Base-by-base conservation (phyloP, 2,329 filamentous ascomycete species). In the Hypoxylon sp. region DNA sequence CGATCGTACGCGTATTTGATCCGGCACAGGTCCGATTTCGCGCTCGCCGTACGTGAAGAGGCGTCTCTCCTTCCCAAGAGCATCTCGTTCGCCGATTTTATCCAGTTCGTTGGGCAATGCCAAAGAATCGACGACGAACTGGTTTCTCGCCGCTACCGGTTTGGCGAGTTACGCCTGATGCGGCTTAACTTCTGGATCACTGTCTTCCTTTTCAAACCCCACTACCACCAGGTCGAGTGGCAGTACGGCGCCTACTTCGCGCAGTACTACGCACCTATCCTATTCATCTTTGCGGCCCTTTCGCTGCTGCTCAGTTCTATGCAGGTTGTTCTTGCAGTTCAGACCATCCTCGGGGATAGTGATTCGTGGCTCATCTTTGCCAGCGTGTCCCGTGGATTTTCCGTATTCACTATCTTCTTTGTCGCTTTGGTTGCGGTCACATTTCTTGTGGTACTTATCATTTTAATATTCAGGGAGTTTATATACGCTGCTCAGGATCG, bases 1-100 rank as follows among this genome's bases (percentile, higher is more conserved):
- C 52, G 59, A 3, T 47, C 61, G 4, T 65, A 65, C 38, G 8
- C 23, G 2, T 41, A 46, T 15, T 50, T 66, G 1, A 53, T 64
- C 6, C 38, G 17, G 4, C 53, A 55, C 13, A 6, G 56, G 10
- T 55, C 54, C 11, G 55, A 62, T 21, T 62, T 55, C 41, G 2
- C 11, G 13, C 26, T 62, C 3, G 55, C 58, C 13, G 47, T 31
- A 17, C 13, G 53, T 4, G 35, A 24, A 17, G 33, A 38, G 18
- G 24, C 18, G 21, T n/a, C 13, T 20, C 48, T 46, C 9, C 13
- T 47, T 9, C 48, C 41, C n/a, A 17, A 37, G 20, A n/a, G 43
- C 9, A 11, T 56, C 3, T 35, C 27, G 29, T 47, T 35, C 13
- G 23, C 27, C 10, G 29, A 37, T 8, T 37, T 47, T n/a, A n/a